Evolutionary conservation across 768 basidiomycete genomes (phyloP).

Genomic region (Podaxis pistillaris): DNA sequence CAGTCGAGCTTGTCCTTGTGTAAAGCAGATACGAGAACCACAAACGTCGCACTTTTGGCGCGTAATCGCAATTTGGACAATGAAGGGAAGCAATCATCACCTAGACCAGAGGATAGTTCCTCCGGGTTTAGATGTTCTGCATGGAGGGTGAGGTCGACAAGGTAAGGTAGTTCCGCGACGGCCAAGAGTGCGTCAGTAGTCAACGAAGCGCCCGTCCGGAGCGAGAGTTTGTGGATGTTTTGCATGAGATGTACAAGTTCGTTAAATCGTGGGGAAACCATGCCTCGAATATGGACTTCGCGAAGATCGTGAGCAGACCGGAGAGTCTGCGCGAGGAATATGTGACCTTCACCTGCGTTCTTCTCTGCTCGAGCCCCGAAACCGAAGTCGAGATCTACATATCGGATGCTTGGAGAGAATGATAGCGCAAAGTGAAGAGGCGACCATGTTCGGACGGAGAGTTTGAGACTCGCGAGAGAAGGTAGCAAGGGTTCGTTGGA

Average conservation of each 20-base stretch:
- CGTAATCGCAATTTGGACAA: conserved; percentile 41
- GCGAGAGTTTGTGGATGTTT: neutral
- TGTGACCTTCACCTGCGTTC: neutral
- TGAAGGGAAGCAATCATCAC: conserved; percentile 29
- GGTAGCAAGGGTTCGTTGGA: neutral
- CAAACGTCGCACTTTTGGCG: conserved; percentile 31
- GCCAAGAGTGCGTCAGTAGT: conserved; percentile 17
- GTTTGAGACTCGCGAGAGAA: neutral
- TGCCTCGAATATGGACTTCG: neutral
- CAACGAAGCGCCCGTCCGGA: neutral
- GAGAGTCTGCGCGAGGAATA: neutral
- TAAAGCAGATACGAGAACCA: conserved; percentile 32
- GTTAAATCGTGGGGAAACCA: neutral
- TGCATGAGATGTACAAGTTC: neutral
- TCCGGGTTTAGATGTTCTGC: conserved; percentile 34
- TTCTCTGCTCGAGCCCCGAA: conserved; percentile 34
- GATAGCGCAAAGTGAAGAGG: conserved; percentile 28
- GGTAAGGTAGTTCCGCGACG: conserved; percentile 33
- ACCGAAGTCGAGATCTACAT: conserved; percentile 39
- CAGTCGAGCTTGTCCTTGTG: conserved; percentile 30
- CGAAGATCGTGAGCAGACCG: neutral
- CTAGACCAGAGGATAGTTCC: conserved; percentile 14
- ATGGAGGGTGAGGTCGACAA: conserved; percentile 44
- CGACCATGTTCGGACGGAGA: conserved; percentile 18
- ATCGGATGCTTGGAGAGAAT: conserved; percentile 31